Conservation (phyloP, 2,329 filamentous ascomycete species). For the Aurifilum marmelostoma region DNA sequence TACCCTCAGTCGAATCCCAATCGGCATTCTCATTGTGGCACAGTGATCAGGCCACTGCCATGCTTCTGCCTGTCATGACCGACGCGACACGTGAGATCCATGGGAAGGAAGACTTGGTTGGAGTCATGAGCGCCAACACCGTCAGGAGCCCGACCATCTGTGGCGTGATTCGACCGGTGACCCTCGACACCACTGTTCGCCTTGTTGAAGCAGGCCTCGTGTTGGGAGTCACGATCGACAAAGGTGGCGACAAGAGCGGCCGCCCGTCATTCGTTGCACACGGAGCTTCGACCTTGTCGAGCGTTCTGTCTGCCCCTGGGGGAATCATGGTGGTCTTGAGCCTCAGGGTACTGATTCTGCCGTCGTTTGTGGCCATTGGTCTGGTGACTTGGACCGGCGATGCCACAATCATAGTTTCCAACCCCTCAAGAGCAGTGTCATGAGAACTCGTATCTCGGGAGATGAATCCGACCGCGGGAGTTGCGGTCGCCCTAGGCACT, state of each 20-base stretch:
- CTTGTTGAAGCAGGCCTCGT: background rate
- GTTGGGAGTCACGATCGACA: background rate
- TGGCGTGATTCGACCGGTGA: background rate
- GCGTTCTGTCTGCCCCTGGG: background rate
- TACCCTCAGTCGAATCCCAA: background rate
- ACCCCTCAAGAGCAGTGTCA: background rate
- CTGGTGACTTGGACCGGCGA: background rate
- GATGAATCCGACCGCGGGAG: background rate
- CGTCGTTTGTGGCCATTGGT: constrained; percentile 1
- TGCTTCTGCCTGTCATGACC: background rate
- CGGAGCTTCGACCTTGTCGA: background rate
- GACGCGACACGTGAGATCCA: background rate
- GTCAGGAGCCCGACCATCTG: background rate
- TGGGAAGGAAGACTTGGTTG: background rate
- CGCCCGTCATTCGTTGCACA: background rate
- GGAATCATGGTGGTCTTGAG: background rate
- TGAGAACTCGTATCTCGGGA: background rate
- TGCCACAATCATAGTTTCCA: background rate
- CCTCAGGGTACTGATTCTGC: background rate
- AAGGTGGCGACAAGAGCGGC: background rate
- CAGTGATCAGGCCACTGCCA: background rate
- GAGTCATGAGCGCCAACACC: background rate
- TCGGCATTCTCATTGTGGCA: background rate
- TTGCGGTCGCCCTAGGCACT: background rate
- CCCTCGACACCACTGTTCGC: background rate